A percentile compares a stretch with the other conserved stretches of the same genome.
Evolutionary conservation across 2,329 filamentous ascomycete species (phyloP).

Genomic region (Trichoderma pleuroti): DNA sequence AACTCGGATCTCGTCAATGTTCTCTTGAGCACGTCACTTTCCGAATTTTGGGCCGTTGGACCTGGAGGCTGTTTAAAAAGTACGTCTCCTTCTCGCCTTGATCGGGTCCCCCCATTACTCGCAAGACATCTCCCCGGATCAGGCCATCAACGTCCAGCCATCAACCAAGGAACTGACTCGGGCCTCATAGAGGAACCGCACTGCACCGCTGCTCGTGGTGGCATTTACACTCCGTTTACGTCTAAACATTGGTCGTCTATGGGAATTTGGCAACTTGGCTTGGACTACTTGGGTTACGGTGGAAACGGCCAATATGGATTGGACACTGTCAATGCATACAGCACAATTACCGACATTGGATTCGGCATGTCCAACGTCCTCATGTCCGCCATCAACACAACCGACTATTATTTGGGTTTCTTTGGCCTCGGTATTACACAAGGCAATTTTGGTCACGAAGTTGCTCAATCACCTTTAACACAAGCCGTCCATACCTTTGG

Average conservation of each 20-base stretch:
- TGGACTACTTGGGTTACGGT: conserved; percentile 54
- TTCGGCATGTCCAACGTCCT: conserved; percentile 45
- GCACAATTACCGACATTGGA: conserved; percentile 35
- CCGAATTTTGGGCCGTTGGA: conserved; percentile 68
- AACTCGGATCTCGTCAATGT: conserved; percentile 36
- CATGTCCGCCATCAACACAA: conserved; percentile 53
- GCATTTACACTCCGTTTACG: conserved; percentile 49
- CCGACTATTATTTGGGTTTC: conserved; percentile 51
- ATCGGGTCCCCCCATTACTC: background rate
- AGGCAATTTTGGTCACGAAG: conserved; percentile 48
- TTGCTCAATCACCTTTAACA: conserved; percentile 51
- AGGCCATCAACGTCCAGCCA: background rate
- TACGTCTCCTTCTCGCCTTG: conserved; percentile 32
- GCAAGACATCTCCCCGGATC: background rate
- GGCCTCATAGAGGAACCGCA: conserved; percentile 40
- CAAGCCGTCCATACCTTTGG: conserved; percentile 57
- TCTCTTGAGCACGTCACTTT: conserved; percentile 62
- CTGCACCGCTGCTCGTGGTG: conserved; percentile 57
- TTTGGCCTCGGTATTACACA: conserved; percentile 56
- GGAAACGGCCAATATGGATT: conserved; percentile 65
- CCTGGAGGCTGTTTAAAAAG: conserved; percentile 51
- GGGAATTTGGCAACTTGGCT: conserved; percentile 58
- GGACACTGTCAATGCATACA: conserved; percentile 45
- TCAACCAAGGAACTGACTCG: conserved; percentile 22
- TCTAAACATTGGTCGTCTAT: conserved; percentile 58